These are phyloP conservation scores for Laetiporus sulphureus DNA, from an alignment of 1,284 basidiomycete species.

Conservation along the genomic window DNA sequence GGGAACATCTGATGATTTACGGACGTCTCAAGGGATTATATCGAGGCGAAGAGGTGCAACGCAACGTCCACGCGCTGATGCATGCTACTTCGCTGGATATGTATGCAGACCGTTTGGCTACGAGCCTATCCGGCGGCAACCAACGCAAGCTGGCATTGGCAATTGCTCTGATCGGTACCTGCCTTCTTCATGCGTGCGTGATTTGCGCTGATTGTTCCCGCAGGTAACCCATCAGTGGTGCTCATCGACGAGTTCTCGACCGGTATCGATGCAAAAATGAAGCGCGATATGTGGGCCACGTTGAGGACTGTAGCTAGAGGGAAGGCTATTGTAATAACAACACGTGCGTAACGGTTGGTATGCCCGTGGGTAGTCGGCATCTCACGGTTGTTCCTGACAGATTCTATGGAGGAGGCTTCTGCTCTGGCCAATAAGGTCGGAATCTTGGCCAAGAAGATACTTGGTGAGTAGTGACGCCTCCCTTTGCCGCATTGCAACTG, in stretches of 20 bases:
- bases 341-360: constrained; percentile 40
- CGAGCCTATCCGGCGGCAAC: constrained; percentile 73
- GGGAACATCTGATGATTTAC: constrained; percentile 66
- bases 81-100: constrained; percentile 48
- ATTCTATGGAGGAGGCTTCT: constrained; percentile 82
- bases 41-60: constrained; percentile 39
- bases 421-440: constrained; percentile 70
- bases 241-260: constrained; percentile 82
- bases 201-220: neutral
- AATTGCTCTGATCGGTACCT: constrained; percentile 68
- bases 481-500: constrained; percentile 3
- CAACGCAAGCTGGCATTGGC: constrained; percentile 75
- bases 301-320: constrained; percentile 57
- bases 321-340: constrained; percentile 64
- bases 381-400: constrained; percentile 26
- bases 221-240: constrained; percentile 71
- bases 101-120: constrained; percentile 68
- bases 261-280: constrained; percentile 79
- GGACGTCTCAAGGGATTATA: constrained; percentile 63
- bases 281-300: constrained; percentile 77
- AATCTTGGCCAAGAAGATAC: constrained; percentile 61
- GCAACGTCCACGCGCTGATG: constrained; percentile 55
- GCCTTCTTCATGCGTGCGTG: constrained; percentile 1
- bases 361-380: no score
- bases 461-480: constrained; percentile 38